Evolutionary conservation across 345 rosid species (phyloP), one percentile per base, ranked within the genome.

Genomic region (Lepidium sativum): DNA sequence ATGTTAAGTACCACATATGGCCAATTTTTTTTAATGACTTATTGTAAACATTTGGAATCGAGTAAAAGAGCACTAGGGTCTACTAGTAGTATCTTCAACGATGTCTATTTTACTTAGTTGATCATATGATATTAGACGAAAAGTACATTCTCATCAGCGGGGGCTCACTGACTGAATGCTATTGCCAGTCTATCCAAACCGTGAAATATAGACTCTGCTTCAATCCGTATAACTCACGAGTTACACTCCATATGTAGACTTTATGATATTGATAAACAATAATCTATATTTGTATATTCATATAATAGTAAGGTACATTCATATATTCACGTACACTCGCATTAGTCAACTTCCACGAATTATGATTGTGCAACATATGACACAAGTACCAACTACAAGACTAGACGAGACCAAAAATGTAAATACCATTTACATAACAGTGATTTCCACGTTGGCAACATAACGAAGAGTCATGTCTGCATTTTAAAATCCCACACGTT

Each of bases 331-430:
- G 15, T 16, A 38, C 27, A 58, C 43, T 31, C 2, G 51, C 31
- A 49, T 8, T 14, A 32, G 60, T 59, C 37, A 68, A 50, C 59
- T 68, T 32, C 50, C 50, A 17, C 42, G 6, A 14, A 68, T n/a
- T 7, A 4, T 5, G n/a, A 9, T 6, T 31, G 37, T 29, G 49
- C 65, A 20, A 38, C 51, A 59, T 58, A 58, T 58, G 65, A 59
- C 60, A 68, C 0, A 59, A 32, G 66, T 49, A 50, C 58, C 51
- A 48, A n/a, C n/a, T 29, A 58, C 34, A 39, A 49, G 51, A 58
- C 58, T 27, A 39, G 51, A 67, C 64, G 65, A 58, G 10, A 9
- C 21, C 23, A 42, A 25, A 38, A 8, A 15, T 4, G 10, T 13
- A 23, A 23, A 38, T 35, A 55, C 37, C 33, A 47, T 67, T 57